These are phyloP conservation scores for Trichosporon coremiiforme DNA, from an alignment of 1,284 basidiomycete species.

Conservation along the genomic window DNA sequence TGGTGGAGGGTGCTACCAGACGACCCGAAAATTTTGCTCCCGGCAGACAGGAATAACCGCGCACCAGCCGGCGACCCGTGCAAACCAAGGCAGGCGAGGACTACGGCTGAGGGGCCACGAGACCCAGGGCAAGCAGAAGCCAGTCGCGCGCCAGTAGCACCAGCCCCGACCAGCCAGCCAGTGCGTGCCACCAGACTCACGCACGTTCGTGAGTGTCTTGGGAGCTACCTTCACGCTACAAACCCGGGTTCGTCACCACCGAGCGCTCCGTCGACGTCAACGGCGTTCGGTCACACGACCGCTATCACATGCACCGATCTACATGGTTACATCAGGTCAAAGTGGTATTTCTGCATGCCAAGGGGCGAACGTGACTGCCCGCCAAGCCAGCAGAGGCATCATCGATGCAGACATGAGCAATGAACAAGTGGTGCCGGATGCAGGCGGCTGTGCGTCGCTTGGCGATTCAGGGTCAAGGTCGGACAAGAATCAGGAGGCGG, in stretches of 20 bases:
- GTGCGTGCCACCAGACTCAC: background rate
- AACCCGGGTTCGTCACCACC: background rate
- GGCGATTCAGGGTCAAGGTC: background rate
- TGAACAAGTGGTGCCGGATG: background rate
- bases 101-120: too few species aligned
- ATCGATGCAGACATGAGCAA: background rate
- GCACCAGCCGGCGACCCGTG: background rate
- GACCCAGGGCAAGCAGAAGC: background rate
- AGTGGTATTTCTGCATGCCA: background rate
- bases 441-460: background rate
- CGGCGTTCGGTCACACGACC: slow-evolving; percentile 14
- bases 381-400: background rate
- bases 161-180: background rate
- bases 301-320: slow-evolving; percentile 10
- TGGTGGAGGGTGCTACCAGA: background rate
- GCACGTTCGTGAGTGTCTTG: slow-evolving; percentile 6
- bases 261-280: background rate
- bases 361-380: background rate
- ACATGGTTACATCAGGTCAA: slow-evolving; percentile 6
- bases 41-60: background rate
- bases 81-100: background rate
- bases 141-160: too few species aligned
- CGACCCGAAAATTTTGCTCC: slow-evolving; percentile 1
- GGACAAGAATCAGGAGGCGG: background rate
- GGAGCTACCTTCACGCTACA: too few species aligned